phyloP scores from a whole-genome alignment of 768 basidiomycete species.

The Phylloporus sp. region DNA sequence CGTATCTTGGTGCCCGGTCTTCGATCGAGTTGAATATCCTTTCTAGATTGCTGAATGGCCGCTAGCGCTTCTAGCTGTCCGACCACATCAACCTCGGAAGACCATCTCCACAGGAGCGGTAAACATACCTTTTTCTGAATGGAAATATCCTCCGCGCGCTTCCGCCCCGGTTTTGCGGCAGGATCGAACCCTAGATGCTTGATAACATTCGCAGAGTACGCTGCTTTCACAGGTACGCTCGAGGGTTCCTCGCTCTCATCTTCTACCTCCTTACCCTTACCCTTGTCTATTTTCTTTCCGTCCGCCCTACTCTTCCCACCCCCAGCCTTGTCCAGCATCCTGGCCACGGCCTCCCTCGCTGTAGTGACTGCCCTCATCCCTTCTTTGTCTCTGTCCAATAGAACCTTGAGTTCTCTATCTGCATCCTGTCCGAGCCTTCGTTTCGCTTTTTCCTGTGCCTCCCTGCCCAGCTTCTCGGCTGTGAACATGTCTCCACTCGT shows the following conservation, averaged over 20 bases:
- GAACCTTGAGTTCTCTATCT: conserved; percentile 55
- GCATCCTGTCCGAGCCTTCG: conserved; percentile 56
- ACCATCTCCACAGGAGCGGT: neutral
- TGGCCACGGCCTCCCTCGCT: conserved; percentile 47
- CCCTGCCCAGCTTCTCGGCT: conserved; percentile 72
- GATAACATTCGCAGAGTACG: conserved; percentile 65
- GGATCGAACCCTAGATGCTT: conserved; percentile 81
- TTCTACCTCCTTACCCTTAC: conserved; percentile 10
- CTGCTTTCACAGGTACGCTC: conserved; percentile 33
- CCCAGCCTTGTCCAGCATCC: conserved; percentile 22
- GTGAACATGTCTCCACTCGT: conserved; percentile 43
- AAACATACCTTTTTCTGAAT: conserved; percentile 56
- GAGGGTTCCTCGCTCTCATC: conserved; percentile 13
- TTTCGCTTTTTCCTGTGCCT: conserved; percentile 73
- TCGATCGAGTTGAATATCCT: conserved; percentile 55
- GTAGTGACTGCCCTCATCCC: conserved; percentile 63
- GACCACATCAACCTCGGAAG: too few relatives aligned
- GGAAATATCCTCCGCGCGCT: conserved; percentile 36
- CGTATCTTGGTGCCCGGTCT: conserved; percentile 59
- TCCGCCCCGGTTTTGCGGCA: conserved; percentile 49
- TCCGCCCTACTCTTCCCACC: conserved; percentile 14
- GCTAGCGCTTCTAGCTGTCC: conserved; percentile 55
- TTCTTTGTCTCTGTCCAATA: conserved; percentile 63
- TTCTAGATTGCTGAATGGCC: conserved; percentile 46
- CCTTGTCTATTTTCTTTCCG: conserved; percentile 17